Base-by-base conservation (phyloP, 306 rosid species). In the Geum urbanum region DNA sequence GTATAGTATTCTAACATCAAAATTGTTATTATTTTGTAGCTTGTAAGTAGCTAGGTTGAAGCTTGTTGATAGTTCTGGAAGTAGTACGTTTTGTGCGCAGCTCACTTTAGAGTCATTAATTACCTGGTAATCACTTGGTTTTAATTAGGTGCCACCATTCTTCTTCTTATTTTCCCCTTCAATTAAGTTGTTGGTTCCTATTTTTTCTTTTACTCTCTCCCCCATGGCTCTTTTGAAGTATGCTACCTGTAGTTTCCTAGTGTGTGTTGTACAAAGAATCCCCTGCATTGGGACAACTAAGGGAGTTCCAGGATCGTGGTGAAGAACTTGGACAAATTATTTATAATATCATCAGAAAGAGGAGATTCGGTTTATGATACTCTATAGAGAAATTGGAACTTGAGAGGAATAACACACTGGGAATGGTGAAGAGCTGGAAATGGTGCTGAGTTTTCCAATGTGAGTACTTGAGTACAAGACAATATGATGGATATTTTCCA, bases 271-370 rank as follows among this genome's bases (percentile, higher is more conserved):
- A 27, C 32, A 27, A 27, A 27, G 32, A 27, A 27, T 27, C 32
- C 32, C 32, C 32, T 27, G 1, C 32, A 27, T 1, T 27, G 32
- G 32, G 32, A 27, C 32, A 27, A 27, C 32, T 27, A 27, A 27
- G 32, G 32, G 32, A 27, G 32, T 27, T 27, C n/a, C n/a, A 88
- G 79, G 95, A 91, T 78, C 72, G 87, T 57, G 87, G 97, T 32
- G 89, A 91, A 75, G 88, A 86, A 71, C 70, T 91, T 53, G 97
- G 90, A 59, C 72, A 88, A 75, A 68, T 86, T 50, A 86, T 90
- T 78, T 67, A 70, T 18, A 76, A 72, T 67, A 78, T 84, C 66
- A 40, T 88, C 71, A 76, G 87, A 40, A 72, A 60, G 72, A 78
- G 73, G 65, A 78, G 72, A 47, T 27, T 65, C n/a, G 80, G 64